A percentile compares a stretch with the other conserved stretches of the same genome.
Evolutionary conservation across 805 yeast genomes (phyloP).

Genomic region (Debaryomyces prosopidis): DNA sequence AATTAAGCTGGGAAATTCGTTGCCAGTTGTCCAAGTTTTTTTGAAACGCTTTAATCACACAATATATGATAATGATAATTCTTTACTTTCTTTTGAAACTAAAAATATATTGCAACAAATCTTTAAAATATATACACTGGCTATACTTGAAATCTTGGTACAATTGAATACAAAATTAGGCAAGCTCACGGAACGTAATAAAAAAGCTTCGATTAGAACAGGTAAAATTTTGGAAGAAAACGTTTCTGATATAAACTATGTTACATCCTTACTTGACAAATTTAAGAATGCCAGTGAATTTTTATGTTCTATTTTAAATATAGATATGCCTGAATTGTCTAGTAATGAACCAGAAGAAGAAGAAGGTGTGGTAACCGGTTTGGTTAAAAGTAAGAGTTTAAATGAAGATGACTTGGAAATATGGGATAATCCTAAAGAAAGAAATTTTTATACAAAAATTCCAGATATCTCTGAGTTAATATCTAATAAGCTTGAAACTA

Average conservation of each 20-base stretch:
- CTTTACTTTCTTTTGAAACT: conserved; percentile 25
- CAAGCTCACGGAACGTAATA: conserved; percentile 39
- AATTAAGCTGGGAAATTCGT: conserved; percentile 25
- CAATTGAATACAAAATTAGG: conserved; percentile 35
- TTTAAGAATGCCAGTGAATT: conserved; percentile 43
- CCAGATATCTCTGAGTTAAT: conserved; percentile 40
- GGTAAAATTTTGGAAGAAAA: conserved; percentile 57
- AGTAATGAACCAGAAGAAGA: conserved; percentile 5
- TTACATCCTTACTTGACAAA: conserved; percentile 40
- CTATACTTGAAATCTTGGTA: conserved; percentile 37
- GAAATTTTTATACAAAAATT: conserved; percentile 59
- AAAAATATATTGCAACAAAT: conserved; percentile 32
- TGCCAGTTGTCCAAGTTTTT: conserved; percentile 48
- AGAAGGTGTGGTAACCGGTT: conserved; percentile 19
- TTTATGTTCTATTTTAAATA: conserved; percentile 42
- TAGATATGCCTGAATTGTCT: conserved; percentile 23
- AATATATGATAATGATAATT: conserved; percentile 24
- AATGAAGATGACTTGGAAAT: conserved; percentile 28
- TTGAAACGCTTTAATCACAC: conserved; percentile 45
- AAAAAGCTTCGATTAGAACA: conserved; percentile 61
- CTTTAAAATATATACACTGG: conserved; percentile 44
- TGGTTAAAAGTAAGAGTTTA: conserved; percentile 18
- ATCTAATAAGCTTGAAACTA: conserved; percentile 9
- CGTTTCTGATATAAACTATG: conserved; percentile 32
- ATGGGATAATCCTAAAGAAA: conserved; percentile 72